Evolutionary conservation across 78 protist species (phyloP).

Genomic region (Dictyostelium brefeldianum): DNA sequence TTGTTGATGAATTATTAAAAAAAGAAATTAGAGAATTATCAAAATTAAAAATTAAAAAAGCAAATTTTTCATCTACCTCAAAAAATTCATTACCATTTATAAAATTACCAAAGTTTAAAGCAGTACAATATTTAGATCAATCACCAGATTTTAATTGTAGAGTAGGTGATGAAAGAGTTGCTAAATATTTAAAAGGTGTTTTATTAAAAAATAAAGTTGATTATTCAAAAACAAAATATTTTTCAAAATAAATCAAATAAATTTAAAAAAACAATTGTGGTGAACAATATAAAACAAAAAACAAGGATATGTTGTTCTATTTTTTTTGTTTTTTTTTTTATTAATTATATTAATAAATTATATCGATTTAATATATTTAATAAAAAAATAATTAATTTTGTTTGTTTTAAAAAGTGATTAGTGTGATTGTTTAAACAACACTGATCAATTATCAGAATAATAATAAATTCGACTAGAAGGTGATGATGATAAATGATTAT

Average conservation of each 20-base stretch:
- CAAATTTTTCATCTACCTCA: conserved; percentile 9
- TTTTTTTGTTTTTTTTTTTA: not conserved
- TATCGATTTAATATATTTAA: no score
- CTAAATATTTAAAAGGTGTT: conserved; percentile 28
- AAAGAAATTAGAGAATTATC: conserved; percentile 5
- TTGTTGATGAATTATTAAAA: not conserved
- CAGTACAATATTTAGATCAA: conserved; percentile 9
- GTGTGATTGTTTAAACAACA: not conserved
- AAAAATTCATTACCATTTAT: not conserved
- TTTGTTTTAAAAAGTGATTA: no score
- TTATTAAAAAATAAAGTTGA: conserved; percentile 60
- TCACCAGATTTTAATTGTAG: conserved; percentile 25
- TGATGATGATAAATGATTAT: not conserved
- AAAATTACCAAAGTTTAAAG: conserved; percentile 24
- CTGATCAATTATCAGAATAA: conserved; percentile 15
- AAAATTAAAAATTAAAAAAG: conserved; percentile 27
- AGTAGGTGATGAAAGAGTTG: conserved; percentile 23
- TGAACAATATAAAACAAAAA: not conserved
- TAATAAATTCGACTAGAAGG: conserved; percentile 9
- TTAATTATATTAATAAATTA: not conserved
- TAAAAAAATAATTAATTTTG: not conserved
- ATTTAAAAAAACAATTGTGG: no score
- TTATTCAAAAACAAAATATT: conserved; percentile 22
- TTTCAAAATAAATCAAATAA: no score
- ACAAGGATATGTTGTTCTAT: not conserved